A percentile compares a stretch with the other conserved stretches of the same genome.
Conservation (phyloP, 257 asterid genomes). For the Rauvolfia tetraphylla region DNA sequence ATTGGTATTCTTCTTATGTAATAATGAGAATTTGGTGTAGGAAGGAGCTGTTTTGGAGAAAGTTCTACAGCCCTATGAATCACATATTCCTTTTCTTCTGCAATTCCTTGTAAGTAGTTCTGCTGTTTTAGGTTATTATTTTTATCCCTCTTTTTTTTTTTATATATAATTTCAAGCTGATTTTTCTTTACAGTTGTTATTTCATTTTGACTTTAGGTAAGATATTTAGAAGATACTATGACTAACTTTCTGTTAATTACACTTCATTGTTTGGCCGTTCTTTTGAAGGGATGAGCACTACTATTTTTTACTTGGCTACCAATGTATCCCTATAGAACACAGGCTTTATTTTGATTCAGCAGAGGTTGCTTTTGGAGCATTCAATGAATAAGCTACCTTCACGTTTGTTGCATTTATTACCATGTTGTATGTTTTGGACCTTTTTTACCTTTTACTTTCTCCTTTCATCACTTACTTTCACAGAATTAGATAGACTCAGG, state of each 20-base stretch:
- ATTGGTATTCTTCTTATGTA: background rate
- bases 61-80: constrained; percentile 82
- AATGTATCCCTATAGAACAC: background rate
- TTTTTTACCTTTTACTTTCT: background rate
- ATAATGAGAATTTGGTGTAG: constrained; percentile 36
- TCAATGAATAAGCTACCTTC: background rate
- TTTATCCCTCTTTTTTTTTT: background rate
- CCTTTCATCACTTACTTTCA: background rate
- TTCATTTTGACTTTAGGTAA: background rate
- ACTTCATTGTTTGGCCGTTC: background rate
- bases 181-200: background rate
- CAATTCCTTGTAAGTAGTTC: constrained; percentile 71
- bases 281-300: background rate
- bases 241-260: background rate
- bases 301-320: background rate
- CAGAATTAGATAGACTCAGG: background rate
- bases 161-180: no score
- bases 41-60: constrained; percentile 70
- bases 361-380: background rate
- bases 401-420: background rate
- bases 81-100: constrained; percentile 92
- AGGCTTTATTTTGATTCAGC: background rate
- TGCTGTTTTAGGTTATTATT: background rate
- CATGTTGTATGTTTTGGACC: background rate
- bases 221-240: background rate